Evolutionary conservation across 108 stramenopile genomes (phyloP), one percentile per base, ranked within the genome.

Genomic region (Fistulifera pelliculosa): DNA sequence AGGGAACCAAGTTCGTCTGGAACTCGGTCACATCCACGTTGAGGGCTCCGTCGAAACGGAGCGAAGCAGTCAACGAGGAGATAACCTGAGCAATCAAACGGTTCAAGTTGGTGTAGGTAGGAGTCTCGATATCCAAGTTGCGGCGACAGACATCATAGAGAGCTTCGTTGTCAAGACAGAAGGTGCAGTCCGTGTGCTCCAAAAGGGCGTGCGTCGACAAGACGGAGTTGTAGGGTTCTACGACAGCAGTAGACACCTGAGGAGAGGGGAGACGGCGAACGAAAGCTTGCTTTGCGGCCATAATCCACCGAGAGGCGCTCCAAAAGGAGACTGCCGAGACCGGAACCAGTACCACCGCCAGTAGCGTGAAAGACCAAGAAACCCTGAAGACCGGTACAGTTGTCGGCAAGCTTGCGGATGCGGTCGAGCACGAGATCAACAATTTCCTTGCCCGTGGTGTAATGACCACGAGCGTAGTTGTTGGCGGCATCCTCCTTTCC

Each of bases 391-490:
- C 95, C 97, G 38, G 97, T 96, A 70, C 97, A 98, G 89, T 89
- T 93, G 72, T 98, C 97, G 16, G 97, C 94, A 35, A 96, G 70
- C 91, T 98, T 98, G 58, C 97, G 94, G 73, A 98, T 91, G 60
- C 94, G 93, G 74, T 98, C 97, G 62, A 98, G 85, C 61, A 98
- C 95, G 31, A 79, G 73, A 77, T 98, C 97, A 18, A 98, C 94
- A 61, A 95, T 85, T 71, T 96, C 97, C 87, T 91, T 96, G 68
- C 97, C 95, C 68, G 90, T 95, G 75, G 97, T 98, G 95, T 98
- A 98, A 83, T 98, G 97, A 58, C 97, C 97, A 75, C 94, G 94
- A 67, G 97, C 97, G 76, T 96, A 98, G 94, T 98, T 98, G 81
- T 98, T 98, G 65, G 95, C 97, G 27, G 97, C 97, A 66, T 96